Evolutionary conservation across 176 grass and related monocot species (phyloP), one percentile per base, ranked within the genome.

Genomic region (Leersia perrieri): DNA sequence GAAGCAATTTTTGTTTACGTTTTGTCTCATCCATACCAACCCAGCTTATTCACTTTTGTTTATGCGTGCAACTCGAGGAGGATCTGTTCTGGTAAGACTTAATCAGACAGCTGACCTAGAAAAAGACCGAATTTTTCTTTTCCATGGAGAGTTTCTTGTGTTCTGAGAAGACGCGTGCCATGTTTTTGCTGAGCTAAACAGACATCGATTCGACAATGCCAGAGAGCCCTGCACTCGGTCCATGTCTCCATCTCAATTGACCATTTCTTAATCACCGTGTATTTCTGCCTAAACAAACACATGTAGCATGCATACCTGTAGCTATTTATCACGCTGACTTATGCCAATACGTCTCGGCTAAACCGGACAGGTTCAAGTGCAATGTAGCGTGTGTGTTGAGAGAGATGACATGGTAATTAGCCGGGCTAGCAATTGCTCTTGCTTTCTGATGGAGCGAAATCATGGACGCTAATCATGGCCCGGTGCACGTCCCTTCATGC

Each of bases 81-180:
- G 45, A 51, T 20, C 5, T 51, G 45, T 51, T 51, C 45, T 61
- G 44, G 33, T 78, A 60, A 34, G 62, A 69, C 38, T 68, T 29
- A 1, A 79, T 39, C 38, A 75, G 81, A 79, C 82, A 81, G 77
- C 64, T 89, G 87, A 85, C 77, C 45, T 68, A 74, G 23, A 7
- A 63, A 63, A 39, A 4, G 7, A 61, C 2, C 35, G 13, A 1
- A 41, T 41, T 41, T 41, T 12, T 12, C 10, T 41, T 41, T 41
- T 41, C 39, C 39, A 1, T 41, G 39, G 39, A 51, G 1, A 47
- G n/a, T 33, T 53, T 70, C 68, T 73, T 83, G 60, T 60, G n/a
- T 67, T 67, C 60, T 25, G 67, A 78, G 28, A 72, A 60, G 60
- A 16, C 30, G 38, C 42, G 14, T 4, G 4, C 57, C 20, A 34